Evolutionary conservation across 371 early-diverging fungal species (phyloP).

Genomic region (Zopfochytrium polystomum): DNA sequence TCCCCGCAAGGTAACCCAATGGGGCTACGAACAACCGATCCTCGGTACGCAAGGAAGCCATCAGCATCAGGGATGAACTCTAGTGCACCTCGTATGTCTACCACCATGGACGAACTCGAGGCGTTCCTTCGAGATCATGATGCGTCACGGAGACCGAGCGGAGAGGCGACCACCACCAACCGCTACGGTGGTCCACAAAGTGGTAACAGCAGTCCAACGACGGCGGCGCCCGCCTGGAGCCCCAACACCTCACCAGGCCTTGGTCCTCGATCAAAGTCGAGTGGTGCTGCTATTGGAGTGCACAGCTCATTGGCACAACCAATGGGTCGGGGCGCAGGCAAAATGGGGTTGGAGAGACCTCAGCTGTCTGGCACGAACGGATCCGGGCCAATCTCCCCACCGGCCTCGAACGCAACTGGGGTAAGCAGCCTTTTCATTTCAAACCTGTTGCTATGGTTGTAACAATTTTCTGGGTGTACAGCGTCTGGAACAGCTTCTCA

Average conservation of each 20-base stretch:
- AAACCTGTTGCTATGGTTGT: not conserved
- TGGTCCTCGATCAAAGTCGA: conserved; percentile 1
- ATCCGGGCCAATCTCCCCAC: too few species aligned
- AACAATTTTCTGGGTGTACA: not conserved
- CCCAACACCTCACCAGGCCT: too few species aligned
- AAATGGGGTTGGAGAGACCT: too few species aligned
- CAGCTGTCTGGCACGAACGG: too few species aligned
- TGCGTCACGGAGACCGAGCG: not conserved
- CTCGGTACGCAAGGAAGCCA: not conserved
- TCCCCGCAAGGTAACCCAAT: not conserved
- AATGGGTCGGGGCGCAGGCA: too few species aligned
- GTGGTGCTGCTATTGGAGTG: not conserved
- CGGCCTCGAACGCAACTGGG: not conserved
- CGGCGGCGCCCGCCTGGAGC: too few species aligned
- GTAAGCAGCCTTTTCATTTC: not conserved
- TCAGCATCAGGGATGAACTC: not conserved
- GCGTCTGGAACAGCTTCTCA: not conserved
- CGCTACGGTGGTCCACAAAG: not conserved
- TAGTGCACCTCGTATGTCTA: not conserved
- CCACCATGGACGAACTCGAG: not conserved
- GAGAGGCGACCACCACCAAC: not conserved
- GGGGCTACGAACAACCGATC: not conserved
- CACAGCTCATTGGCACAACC: not conserved
- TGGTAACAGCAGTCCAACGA: not conserved
- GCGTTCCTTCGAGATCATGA: not conserved